These are phyloP conservation scores for Mycena sp. DNA, from an alignment of 1,284 basidiomycete genomes.

Conservation along the genomic window DNA sequence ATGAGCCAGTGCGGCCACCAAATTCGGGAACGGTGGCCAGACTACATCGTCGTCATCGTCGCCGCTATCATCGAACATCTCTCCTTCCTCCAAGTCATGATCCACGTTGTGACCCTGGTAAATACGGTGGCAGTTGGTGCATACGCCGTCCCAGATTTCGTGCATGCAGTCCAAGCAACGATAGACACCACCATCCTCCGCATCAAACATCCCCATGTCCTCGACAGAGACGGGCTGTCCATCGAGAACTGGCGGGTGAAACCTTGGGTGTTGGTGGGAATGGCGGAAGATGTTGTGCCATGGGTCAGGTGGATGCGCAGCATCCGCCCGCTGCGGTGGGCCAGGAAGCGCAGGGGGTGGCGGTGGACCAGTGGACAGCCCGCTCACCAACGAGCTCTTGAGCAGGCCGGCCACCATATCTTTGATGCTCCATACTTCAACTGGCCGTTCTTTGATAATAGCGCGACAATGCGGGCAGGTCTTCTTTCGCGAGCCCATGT, in stretches of 20 bases:
- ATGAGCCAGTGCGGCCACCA: slow-evolving; percentile 1
- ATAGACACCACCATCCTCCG: slow-evolving; percentile 74
- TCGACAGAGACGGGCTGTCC: slow-evolving; percentile 38
- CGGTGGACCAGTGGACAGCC: slow-evolving; percentile 35
- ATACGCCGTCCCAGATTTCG: slow-evolving; percentile 75
- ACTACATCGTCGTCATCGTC: slow-evolving; percentile 26
- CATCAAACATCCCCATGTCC: slow-evolving; percentile 69
- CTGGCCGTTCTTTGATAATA: slow-evolving; percentile 65
- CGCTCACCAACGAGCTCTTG: slow-evolving; percentile 61
- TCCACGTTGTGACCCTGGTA: slow-evolving; percentile 60
- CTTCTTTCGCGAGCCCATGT: slow-evolving; percentile 54
- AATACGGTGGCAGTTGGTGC: slow-evolving; percentile 63
- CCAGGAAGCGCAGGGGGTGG: slow-evolving; percentile 31
- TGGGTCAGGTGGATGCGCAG: slow-evolving; percentile 50
- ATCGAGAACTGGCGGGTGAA: slow-evolving; percentile 21
- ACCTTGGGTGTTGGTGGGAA: slow-evolving; percentile 28
- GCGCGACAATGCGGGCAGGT: slow-evolving; percentile 81
- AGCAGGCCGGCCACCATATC: slow-evolving; percentile 63
- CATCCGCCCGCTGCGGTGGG: slow-evolving; percentile 30
- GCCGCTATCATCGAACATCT: slow-evolving; percentile 38
- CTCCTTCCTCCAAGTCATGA: slow-evolving; percentile 22
- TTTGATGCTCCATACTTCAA: slow-evolving; percentile 79
- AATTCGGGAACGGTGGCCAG: slow-evolving; percentile 22
- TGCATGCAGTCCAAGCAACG: slow-evolving; percentile 80
- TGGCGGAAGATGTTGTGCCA: slow-evolving; percentile 70